Evolutionary conservation across 139 green algal genomes (phyloP).

Genomic region (Ettlia oleoabundans): DNA sequence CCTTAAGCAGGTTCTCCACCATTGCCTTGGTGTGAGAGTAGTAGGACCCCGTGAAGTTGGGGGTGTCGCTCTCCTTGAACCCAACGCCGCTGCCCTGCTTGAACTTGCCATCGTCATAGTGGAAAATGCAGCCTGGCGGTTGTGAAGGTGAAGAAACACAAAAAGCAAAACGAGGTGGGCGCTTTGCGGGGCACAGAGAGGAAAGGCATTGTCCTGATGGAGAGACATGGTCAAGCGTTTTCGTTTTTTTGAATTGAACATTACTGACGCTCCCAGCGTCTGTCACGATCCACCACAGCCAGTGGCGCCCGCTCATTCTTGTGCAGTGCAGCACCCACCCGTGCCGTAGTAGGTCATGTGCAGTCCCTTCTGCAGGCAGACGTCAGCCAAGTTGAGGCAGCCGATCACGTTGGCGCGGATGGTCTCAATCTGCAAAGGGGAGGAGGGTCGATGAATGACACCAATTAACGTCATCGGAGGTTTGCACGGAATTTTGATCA

Average conservation of each 20-base stretch:
- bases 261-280: no score
- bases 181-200: no score
- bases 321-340: conserved; percentile 2
- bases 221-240: no score
- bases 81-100: conserved; percentile 79
- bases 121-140: conserved; percentile 93
- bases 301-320: neutral
- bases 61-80: conserved; percentile 93
- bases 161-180: no score
- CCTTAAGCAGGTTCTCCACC: conserved; percentile 88
- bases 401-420: conserved; percentile 96
- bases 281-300: no score
- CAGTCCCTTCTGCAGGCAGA: conserved; percentile 69
- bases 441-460: neutral
- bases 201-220: no score
- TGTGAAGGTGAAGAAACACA: no score
- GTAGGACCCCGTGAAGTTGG: conserved; percentile 98
- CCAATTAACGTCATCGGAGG: no score
- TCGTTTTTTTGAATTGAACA: no score
- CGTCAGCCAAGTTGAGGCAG: conserved; percentile 91
- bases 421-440: conserved; percentile 78
- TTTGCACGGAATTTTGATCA: no score
- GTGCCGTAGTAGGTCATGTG: conserved; percentile 98
- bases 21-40: conserved; percentile 97
- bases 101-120: conserved; percentile 94